These are phyloP conservation scores for Verticillium dahliae DNA, from an alignment of 2,329 filamentous ascomycete genomes.

Conservation along the genomic window DNA sequence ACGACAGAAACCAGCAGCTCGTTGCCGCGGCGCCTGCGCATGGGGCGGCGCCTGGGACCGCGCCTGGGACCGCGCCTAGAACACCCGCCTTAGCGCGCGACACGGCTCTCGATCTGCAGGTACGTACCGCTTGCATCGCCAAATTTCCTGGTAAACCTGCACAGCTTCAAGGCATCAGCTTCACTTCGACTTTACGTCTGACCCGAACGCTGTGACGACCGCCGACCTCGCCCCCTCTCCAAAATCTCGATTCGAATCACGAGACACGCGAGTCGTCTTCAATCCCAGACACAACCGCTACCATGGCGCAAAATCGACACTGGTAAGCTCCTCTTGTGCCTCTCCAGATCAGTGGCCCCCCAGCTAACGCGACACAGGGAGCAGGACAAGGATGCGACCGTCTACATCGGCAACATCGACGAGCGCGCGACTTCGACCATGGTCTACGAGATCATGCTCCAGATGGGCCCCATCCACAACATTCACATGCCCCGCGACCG, in stretches of 20 bases:
- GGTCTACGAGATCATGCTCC: constrained; percentile 97
- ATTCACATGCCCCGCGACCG: constrained; percentile 97
- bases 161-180: background rate
- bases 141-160: background rate
- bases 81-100: background rate
- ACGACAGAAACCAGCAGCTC: background rate
- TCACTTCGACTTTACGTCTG: background rate
- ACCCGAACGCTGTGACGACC: background rate
- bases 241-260: background rate
- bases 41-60: background rate
- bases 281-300: constrained; percentile 10
- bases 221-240: background rate
- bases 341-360: background rate
- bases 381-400: constrained; percentile 95
- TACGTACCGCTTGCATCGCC: constrained; percentile 1
- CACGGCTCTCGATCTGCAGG: background rate
- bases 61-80: background rate
- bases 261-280: background rate
- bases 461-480: constrained; percentile 94
- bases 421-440: constrained; percentile 87
- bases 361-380: constrained; percentile 52
- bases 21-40: background rate
- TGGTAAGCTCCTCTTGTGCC: constrained; percentile 46
- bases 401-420: constrained; percentile 98
- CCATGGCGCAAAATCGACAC: constrained; percentile 65